These are phyloP conservation scores for Plasmodium berghei DNA, from an alignment of 169 alveolate genomes.

Conservation along the genomic window DNA sequence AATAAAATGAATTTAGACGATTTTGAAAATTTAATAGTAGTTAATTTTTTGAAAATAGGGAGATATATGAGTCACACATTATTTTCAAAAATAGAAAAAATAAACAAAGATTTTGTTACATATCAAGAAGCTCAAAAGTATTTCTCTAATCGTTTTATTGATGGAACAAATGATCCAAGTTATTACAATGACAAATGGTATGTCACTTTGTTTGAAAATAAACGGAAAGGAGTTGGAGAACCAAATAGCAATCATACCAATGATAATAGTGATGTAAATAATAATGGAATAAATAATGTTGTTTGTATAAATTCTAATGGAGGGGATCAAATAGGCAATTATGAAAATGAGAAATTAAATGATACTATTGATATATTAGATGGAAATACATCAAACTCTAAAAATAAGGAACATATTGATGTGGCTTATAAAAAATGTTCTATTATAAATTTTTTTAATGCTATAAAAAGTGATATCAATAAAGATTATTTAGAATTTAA, in stretches of 20 bases:
- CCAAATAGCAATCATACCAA: neutral
- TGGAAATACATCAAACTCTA: neutral
- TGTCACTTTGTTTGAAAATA: conserved; percentile 12
- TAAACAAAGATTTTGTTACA: conserved; percentile 30
- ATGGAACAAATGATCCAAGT: conserved; percentile 75
- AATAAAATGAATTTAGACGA: conserved; percentile 59
- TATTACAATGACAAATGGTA: conserved; percentile 49
- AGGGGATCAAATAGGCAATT: neutral
- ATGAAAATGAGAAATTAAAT: neutral
- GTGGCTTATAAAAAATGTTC: conserved; percentile 62
- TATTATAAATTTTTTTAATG: conserved; percentile 62
- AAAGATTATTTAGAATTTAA: conserved; percentile 49
- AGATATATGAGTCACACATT: conserved; percentile 75
- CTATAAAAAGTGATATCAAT: conserved; percentile 26
- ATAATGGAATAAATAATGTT: neutral
- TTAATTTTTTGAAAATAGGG: conserved; percentile 71
- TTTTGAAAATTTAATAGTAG: conserved; percentile 45
- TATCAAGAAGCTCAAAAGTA: conserved; percentile 33
- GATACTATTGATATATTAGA: neutral
- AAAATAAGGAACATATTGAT: conserved; percentile 32
- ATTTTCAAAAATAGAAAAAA: conserved; percentile 30
- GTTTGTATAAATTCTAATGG: too few species aligned
- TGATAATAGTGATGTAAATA: neutral
- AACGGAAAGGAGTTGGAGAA: conserved; percentile 2
- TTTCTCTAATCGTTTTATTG: conserved; percentile 60